Base-by-base conservation (phyloP, 306 rosid species). In the Urtica urens region DNA sequence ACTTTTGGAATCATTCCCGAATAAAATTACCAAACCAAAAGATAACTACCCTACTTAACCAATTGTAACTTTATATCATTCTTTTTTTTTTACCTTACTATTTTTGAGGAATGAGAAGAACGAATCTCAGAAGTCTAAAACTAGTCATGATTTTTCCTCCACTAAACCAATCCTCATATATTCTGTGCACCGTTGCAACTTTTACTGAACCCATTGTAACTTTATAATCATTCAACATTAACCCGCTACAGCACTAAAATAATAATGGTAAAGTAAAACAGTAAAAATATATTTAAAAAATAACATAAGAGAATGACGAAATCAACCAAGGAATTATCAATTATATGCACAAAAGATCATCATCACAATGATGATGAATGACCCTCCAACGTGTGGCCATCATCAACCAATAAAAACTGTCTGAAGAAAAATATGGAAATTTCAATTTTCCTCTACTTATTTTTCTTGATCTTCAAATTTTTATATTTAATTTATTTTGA, bases 331-430 rank as follows among this genome's bases (percentile, higher is more conserved):
- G 59, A 50, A 69, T 64, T 5, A 41, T 41, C 46, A 41, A 17
- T 13, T 35, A n/a, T n/a, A n/a, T n/a, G n/a, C n/a, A n/a, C n/a
- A n/a, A n/a, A n/a, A n/a, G 11, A 41, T 41, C 23, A 41, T 60
- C 66, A 69, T 64, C 51, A 26, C 31, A 9, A 23, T 45, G 2
- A 62, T 37, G 57, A 67, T 60, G 58, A 65, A 65, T 34, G 11
- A 69, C 27, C 51, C 39, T 59, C 54, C 70, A 77, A 71, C 80
- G 87, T 86, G 93, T 65, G 93, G 72, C 59, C 85, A 81, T 86
- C 68, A 86, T 81, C 64, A 49, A 59, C 78, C 78, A 78, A 81
- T 86, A 66, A 73, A 78, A 62, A 16, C 61, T 1, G 46, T 47
- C 59, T 58, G 66, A 23, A 62, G 37, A 57, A 17, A 14, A 39